Evolutionary conservation across 1,284 basidiomycete species (phyloP).

Genomic region (Tylopilus orsonianus): DNA sequence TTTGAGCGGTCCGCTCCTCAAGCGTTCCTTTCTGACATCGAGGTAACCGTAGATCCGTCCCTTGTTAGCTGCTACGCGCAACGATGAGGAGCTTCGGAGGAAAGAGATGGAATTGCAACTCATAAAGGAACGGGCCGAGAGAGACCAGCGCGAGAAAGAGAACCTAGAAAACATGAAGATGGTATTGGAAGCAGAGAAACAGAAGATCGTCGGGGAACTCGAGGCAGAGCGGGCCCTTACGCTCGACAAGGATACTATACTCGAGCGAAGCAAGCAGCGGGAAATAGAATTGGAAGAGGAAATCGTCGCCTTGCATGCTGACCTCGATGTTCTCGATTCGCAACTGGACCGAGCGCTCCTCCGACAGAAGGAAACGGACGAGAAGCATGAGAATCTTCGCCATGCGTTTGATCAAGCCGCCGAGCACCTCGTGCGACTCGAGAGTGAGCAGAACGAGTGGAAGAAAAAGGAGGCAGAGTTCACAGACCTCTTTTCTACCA

Average conservation of each 20-base stretch:
- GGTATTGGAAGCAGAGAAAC: constrained; percentile 79
- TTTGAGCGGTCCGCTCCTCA: constrained; percentile 24
- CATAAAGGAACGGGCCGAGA: constrained; percentile 82
- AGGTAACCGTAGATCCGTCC: constrained; percentile 72
- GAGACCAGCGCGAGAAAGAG: constrained; percentile 79
- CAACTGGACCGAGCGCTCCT: constrained; percentile 82
- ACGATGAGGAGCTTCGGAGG: constrained; percentile 87
- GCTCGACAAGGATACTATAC: constrained; percentile 83
- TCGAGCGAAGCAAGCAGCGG: constrained; percentile 83
- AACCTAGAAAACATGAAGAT: constrained; percentile 78
- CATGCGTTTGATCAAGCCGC: constrained; percentile 81
- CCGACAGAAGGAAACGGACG: constrained; percentile 75
- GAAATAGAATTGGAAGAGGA: constrained; percentile 88
- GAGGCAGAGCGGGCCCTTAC: constrained; percentile 80
- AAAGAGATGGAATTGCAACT: constrained; percentile 87
- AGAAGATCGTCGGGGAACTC: constrained; percentile 78
- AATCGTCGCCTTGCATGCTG: constrained; percentile 74
- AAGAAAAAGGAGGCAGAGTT: constrained; percentile 59
- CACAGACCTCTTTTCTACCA: constrained; percentile 49
- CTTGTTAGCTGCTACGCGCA: constrained; percentile 87
- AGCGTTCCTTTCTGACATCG: constrained; percentile 1
- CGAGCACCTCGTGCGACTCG: constrained; percentile 78
- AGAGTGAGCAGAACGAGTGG: constrained; percentile 76
- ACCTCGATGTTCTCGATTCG: constrained; percentile 83
- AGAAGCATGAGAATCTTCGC: constrained; percentile 71